These are phyloP conservation scores for Epichloe amarillans DNA, from an alignment of 2,329 filamentous ascomycete species.

Conservation along the genomic window DNA sequence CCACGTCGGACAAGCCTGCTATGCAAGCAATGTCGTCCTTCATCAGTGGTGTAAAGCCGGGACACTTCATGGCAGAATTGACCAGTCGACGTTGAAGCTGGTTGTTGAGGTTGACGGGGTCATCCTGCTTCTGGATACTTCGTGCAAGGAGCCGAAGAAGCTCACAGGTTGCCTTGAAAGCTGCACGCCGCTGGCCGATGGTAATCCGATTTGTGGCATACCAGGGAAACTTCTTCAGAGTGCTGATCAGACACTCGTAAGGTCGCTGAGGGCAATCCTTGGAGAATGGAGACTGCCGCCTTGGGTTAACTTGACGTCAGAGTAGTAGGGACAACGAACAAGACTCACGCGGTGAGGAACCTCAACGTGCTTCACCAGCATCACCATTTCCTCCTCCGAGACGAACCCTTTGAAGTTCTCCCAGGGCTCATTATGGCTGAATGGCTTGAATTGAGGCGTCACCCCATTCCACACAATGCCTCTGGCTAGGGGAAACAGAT, in stretches of 20 bases:
- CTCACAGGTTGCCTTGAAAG: slow-evolving; percentile 37
- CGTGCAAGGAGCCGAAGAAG: slow-evolving; percentile 33
- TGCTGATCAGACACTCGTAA: slow-evolving; percentile 53
- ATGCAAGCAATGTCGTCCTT: slow-evolving; percentile 43
- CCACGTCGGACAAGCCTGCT: slow-evolving; percentile 22
- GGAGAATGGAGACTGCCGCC: slow-evolving; percentile 41
- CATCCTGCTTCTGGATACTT: slow-evolving; percentile 25
- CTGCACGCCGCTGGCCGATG: slow-evolving; percentile 38
- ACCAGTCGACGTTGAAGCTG: slow-evolving; percentile 41
- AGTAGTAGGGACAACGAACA: neutral
- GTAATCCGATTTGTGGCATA: slow-evolving; percentile 42
- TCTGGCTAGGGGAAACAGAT: slow-evolving; percentile 44
- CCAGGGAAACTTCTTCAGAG: slow-evolving; percentile 51
- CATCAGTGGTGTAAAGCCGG: slow-evolving; percentile 46
- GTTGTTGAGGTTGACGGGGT: slow-evolving; percentile 32
- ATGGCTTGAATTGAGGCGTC: slow-evolving; percentile 25
- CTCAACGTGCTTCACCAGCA: slow-evolving; percentile 52
- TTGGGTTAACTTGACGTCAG: slow-evolving; percentile 1
- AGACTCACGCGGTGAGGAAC: slow-evolving; percentile 44
- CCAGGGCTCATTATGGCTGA: slow-evolving; percentile 28
- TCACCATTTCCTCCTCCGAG: slow-evolving; percentile 47
- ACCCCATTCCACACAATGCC: slow-evolving; percentile 42
- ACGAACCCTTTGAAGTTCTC: slow-evolving; percentile 47
- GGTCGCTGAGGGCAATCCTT: slow-evolving; percentile 49
- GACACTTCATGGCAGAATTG: slow-evolving; percentile 39